These are phyloP conservation scores for Erythrophleum fordii DNA, from an alignment of 306 rosid species.

Conservation along the genomic window DNA sequence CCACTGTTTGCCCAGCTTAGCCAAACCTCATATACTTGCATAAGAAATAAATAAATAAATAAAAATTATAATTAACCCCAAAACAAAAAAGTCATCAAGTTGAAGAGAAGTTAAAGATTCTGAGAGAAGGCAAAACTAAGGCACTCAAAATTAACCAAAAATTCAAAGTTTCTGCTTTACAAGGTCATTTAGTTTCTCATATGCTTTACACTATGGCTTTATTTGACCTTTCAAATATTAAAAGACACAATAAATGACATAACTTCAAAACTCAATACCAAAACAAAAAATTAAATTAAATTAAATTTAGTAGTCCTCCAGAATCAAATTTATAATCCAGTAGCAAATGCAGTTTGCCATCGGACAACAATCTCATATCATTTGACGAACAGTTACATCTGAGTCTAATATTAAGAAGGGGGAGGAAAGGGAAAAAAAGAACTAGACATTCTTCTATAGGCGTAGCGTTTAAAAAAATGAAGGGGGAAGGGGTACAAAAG, in stretches of 20 bases:
- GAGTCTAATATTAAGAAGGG: not conserved
- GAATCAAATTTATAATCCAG: not conserved
- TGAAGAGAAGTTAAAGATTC: not conserved
- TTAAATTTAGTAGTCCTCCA: not conserved
- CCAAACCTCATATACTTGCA: not conserved
- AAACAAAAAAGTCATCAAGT: not conserved
- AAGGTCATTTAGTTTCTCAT: not conserved
- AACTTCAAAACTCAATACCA: not conserved
- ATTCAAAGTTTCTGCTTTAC: not conserved
- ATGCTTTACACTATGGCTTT: not conserved
- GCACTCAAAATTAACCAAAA: conserved; percentile 13
- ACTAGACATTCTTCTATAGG: not conserved
- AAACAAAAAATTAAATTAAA: not conserved
- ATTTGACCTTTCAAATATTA: conserved; percentile 7
- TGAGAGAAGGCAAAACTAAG: not conserved
- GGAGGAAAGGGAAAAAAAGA: not conserved
- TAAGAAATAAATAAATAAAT: not conserved
- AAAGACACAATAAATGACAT: not conserved
- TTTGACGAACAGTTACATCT: not conserved
- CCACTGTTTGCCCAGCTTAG: not conserved
- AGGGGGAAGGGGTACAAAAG: not conserved
- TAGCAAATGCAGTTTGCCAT: not conserved
- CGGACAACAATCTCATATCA: not conserved
- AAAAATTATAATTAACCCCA: too few relatives aligned
- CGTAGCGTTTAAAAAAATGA: not conserved